Evolutionary conservation across 768 basidiomycete species (phyloP), one percentile per base, ranked within the genome.

Genomic region (Lentinus brumalis): DNA sequence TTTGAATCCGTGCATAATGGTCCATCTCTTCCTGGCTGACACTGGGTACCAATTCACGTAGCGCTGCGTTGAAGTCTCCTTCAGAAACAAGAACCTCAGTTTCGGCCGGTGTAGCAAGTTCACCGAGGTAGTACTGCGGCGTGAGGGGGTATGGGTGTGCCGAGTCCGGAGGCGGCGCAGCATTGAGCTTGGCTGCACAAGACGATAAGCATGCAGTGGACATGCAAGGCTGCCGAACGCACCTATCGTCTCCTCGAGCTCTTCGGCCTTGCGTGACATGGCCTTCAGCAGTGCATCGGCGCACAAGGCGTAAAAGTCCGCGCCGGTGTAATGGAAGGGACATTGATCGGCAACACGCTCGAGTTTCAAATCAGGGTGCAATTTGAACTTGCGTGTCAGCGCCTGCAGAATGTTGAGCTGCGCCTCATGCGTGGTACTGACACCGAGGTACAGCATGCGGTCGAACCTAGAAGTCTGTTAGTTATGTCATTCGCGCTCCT

Each of bases 291-390:
- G 86, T 1, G 97, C 96, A 74, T 99, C 96, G 5, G 94, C 91
- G 73, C 97, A 98, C 9, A 99, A 78, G 0, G 97, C 97, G 77
- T 99, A 98, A 64, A 98, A 95, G 72, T 99, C 97, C 44, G 97
- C 97, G 46, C 97, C 97, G 2, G 97, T 98, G 70, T 89, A 95
- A 71, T 95, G 94, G 79, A 96, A 93, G 0, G 94, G 89, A 62
- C 96, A 98, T 38, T 77, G 75, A 30, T 86, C 79, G 21, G 91
- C 92, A 46, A 99, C 74, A 8, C 68, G 62, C 18, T 73, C 72
- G 7, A 98, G 82, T 66, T 87, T 77, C 8, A 95, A 78, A 51
- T 75, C 77, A 0, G 88, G 81, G 66, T 91, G 83, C 29, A 98
- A 81, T 39, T 83, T 85, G 80, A 99, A 98, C 72, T 96, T 98